phyloP scores from a whole-genome alignment of 805 yeast species.

The Yarrowia bubula region DNA sequence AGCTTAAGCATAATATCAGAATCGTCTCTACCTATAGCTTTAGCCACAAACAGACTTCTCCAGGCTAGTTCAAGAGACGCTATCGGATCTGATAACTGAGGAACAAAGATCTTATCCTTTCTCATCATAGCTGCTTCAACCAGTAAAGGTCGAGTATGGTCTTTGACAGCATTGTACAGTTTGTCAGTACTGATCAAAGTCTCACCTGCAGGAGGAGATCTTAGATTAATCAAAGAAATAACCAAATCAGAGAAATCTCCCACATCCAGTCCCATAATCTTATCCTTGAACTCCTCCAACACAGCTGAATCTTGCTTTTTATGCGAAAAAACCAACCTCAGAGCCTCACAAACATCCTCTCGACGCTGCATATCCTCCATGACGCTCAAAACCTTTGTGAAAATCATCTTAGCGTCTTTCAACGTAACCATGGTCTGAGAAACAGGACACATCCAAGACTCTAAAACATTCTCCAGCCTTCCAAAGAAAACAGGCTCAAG shows the following conservation, averaged over 20 bases:
- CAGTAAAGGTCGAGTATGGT: not conserved
- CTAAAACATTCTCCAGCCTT: not conserved
- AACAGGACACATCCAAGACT: slow-evolving; percentile 14
- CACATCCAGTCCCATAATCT: not conserved
- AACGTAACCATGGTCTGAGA: not conserved
- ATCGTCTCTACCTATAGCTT: slow-evolving; percentile 4
- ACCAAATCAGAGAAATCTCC: slow-evolving; percentile 8
- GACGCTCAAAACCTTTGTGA: not conserved
- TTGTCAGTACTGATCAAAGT: not conserved
- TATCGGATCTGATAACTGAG: not conserved
- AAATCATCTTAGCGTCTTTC: not conserved
- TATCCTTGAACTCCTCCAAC: not conserved
- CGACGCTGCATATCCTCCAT: not conserved
- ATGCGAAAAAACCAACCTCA: not conserved
- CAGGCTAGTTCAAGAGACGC: not conserved
- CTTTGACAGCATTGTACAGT: slow-evolving; percentile 8
- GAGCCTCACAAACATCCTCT: not conserved
- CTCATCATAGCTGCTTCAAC: slow-evolving; percentile 14
- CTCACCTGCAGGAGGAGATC: slow-evolving; percentile 7
- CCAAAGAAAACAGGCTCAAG: not conserved
- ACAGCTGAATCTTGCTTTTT: not conserved
- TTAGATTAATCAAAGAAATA: not conserved
- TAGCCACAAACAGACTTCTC: slow-evolving; percentile 20
- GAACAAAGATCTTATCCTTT: not conserved
- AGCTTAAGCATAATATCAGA: not conserved